Evolutionary conservation across 179 eudicot species (phyloP).

Genomic region (Dionaea muscipula): DNA sequence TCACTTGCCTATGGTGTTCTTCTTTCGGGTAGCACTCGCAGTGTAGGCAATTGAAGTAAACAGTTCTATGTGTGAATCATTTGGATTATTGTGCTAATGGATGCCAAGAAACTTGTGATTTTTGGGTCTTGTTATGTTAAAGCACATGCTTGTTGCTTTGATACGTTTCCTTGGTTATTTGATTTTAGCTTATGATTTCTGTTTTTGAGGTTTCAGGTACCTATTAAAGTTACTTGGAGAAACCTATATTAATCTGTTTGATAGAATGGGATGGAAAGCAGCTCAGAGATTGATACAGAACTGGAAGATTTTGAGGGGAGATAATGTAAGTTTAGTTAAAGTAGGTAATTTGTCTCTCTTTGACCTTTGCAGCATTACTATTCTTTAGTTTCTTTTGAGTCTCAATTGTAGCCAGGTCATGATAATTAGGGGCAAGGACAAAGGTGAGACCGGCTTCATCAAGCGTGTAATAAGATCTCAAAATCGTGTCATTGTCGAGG

Average conservation of each 20-base stretch:
- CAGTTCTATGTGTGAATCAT: too few relatives aligned
- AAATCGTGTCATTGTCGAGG: conserved; percentile 83
- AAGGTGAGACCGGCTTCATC: conserved; percentile 62
- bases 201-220: too few relatives aligned
- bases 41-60: too few relatives aligned
- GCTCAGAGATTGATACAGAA: conserved; percentile 80
- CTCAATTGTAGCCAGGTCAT: conserved; percentile 43
- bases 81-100: too few relatives aligned
- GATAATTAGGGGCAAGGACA: conserved; percentile 86
- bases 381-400: background rate
- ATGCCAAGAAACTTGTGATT: too few relatives aligned
- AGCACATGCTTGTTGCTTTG: too few relatives aligned
- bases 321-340: conserved; percentile 38
- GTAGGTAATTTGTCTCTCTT: background rate
- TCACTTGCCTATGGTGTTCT: too few relatives aligned
- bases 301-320: conserved; percentile 89
- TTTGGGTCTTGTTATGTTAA: too few relatives aligned
- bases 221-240: background rate
- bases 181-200: too few relatives aligned
- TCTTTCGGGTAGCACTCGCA: too few relatives aligned
- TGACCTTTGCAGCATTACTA: background rate
- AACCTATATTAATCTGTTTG: background rate
- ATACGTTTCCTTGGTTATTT: too few relatives aligned
- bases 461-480: conserved; percentile 84
- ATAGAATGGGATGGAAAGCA: conserved; percentile 87